Evolutionary conservation across 2,329 filamentous ascomycete species (phyloP), one percentile per base, ranked within the genome.

Genomic region (Elsinoe batatas): DNA sequence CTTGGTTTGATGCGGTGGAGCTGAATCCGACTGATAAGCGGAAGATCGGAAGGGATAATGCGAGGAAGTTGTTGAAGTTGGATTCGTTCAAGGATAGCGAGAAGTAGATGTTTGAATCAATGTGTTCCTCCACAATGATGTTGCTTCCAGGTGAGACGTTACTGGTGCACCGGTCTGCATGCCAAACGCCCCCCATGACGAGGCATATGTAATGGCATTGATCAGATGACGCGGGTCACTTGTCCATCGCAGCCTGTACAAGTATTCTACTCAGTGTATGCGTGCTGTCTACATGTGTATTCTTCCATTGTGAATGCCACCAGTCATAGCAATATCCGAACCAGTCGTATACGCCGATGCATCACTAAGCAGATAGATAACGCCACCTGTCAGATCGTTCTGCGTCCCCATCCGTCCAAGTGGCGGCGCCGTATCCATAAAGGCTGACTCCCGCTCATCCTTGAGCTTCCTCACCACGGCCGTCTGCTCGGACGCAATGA

Each of bases 321-420:
- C 63, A 37, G 59, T 61, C 18, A 65, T 61, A 15, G 62, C 47
- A 55, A 64, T 63, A 61, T 75, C 72, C 35, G 66, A 66, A 1
- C 65, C 66, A 5, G 71, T 75, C n/a, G 69, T 68, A 57, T 74
- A 74, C 1, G 70, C 66, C 35, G 67, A 68, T 5, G 72, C 72
- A 56, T 73, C 67, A 18, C 65, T 70, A 2, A 74, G 59, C 7
- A 74, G 64, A 58, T 71, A 74, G 5, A 74, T 70, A 46, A 70
- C 69, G 0, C 69, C 68, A 5, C 67, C 60, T 1, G 58, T 60
- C 2, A 65, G 53, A 42, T 65, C 63, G 53, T 61, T 61, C 37
- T 61, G 59, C 58, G 60, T 57, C 10, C 62, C 61, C 37, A 62
- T 63, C 12, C 62, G 50, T 17, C 58, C 44, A 20, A 62, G 49